Conservation (phyloP, 257 asterid species). For the Penstemon davidsonii region DNA sequence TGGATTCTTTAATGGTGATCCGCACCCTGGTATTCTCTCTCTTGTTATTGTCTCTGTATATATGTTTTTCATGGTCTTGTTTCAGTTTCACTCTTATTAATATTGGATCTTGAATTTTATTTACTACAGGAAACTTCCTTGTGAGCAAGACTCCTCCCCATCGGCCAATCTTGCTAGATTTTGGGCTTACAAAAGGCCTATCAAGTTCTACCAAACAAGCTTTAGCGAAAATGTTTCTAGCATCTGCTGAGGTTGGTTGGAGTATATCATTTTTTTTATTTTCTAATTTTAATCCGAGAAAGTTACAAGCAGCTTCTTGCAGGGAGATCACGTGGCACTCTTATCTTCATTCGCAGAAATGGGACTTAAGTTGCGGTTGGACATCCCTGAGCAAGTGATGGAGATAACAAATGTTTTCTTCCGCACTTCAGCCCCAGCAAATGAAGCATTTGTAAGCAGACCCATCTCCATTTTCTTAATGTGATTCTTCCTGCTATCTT, state of each 20-base stretch:
- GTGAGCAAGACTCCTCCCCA: slow-evolving; percentile 93
- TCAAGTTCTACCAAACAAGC: slow-evolving; percentile 79
- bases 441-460: slow-evolving; percentile 75
- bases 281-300: slow-evolving; percentile 12
- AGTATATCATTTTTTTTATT: slow-evolving; percentile 1
- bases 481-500: slow-evolving; percentile 6
- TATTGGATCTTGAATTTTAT: slow-evolving; percentile 29
- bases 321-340: slow-evolving; percentile 97
- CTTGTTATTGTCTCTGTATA: not conserved
- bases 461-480: slow-evolving; percentile 12
- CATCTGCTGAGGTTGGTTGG: slow-evolving; percentile 87
- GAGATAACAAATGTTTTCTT: slow-evolving; percentile 79
- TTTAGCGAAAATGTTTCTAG: slow-evolving; percentile 95
- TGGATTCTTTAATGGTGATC: slow-evolving; percentile 99
- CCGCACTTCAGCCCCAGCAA: slow-evolving; percentile 83
- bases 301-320: slow-evolving; percentile 34
- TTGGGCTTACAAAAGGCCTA: slow-evolving; percentile 87
- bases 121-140: slow-evolving; percentile 79
- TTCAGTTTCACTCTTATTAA: not conserved
- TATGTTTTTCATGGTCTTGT: slow-evolving; percentile 11
- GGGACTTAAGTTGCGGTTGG: slow-evolving; percentile 94
- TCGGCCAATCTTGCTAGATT: slow-evolving; percentile 89
- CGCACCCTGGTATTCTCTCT: slow-evolving; percentile 77
- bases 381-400: slow-evolving; percentile 95
- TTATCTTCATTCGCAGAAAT: slow-evolving; percentile 88